Evolutionary conservation across 768 basidiomycete genomes (phyloP).

Genomic region (Russula dissimulans): DNA sequence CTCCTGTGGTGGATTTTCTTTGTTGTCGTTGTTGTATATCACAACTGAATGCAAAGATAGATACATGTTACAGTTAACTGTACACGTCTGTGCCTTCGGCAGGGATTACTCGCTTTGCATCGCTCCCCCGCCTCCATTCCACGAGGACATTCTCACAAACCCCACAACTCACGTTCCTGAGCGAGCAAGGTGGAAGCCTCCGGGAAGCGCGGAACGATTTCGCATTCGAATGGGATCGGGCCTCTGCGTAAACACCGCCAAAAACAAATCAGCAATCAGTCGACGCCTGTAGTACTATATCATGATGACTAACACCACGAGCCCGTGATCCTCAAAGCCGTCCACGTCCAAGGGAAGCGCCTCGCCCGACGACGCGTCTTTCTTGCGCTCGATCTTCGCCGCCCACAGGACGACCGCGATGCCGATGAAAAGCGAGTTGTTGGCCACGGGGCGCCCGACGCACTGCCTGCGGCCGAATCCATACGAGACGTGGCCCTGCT

Average conservation of each 20-base stretch:
- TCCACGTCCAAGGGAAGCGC: constrained; percentile 2
- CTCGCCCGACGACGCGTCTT: background rate
- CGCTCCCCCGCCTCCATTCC: too few species aligned
- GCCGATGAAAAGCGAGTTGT: constrained; percentile 27
- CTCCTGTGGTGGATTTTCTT: too few species aligned
- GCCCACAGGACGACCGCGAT: constrained; percentile 26
- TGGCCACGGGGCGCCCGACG: constrained; percentile 6
- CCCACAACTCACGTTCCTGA: background rate
- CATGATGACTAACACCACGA: background rate
- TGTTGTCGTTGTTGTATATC: too few species aligned
- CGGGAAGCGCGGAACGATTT: constrained; percentile 1
- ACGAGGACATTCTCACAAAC: background rate
- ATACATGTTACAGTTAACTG: too few species aligned
- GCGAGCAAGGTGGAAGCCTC: background rate
- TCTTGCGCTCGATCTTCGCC: constrained; percentile 11
- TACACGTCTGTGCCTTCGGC: too few species aligned
- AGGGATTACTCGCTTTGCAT: too few species aligned
- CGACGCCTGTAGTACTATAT: too few species aligned
- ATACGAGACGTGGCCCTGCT: constrained; percentile 20
- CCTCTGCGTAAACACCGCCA: background rate
- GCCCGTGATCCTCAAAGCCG: background rate
- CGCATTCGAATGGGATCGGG: constrained; percentile 2
- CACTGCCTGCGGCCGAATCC: constrained; percentile 23
- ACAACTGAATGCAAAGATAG: too few species aligned
- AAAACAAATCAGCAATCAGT: background rate